phyloP scores from a whole-genome alignment of 768 basidiomycete genomes.

The Filobasidium floriforme region DNA sequence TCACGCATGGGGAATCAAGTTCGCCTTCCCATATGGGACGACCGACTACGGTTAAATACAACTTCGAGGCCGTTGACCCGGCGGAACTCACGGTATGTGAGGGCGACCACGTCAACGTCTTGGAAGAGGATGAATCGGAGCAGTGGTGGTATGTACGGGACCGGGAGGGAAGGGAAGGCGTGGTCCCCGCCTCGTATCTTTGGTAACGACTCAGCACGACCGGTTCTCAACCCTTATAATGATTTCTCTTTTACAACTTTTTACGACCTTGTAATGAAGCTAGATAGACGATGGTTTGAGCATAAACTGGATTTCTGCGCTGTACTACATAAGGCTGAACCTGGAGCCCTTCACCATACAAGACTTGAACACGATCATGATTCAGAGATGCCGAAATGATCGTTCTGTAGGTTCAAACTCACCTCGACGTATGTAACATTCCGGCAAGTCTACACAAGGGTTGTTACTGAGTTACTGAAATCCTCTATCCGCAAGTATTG shows the following conservation, averaged over 20 bases:
- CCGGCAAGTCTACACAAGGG: no score
- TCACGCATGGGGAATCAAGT: constrained; percentile 16
- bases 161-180: constrained; percentile 69
- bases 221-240: constrained; percentile 1
- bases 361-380: no score
- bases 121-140: constrained; percentile 51
- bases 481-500: no score
- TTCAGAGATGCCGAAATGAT: no score
- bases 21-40: constrained; percentile 28
- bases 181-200: constrained; percentile 76
- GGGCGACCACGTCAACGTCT: constrained; percentile 37
- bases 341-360: no score
- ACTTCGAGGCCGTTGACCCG: constrained; percentile 39
- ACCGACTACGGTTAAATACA: constrained; percentile 42
- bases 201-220: constrained; percentile 13
- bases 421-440: no score
- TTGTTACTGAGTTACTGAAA: no score
- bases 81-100: constrained; percentile 43
- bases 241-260: background rate
- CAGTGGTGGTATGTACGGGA: constrained; percentile 96
- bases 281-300: no score
- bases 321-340: no score
- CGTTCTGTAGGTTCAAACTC: no score
- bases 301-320: no score
- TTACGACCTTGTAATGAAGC: constrained; percentile 2